Base-by-base conservation (phyloP, 108 stramenopile species). In the Phaeodactylum tricornutum region DNA sequence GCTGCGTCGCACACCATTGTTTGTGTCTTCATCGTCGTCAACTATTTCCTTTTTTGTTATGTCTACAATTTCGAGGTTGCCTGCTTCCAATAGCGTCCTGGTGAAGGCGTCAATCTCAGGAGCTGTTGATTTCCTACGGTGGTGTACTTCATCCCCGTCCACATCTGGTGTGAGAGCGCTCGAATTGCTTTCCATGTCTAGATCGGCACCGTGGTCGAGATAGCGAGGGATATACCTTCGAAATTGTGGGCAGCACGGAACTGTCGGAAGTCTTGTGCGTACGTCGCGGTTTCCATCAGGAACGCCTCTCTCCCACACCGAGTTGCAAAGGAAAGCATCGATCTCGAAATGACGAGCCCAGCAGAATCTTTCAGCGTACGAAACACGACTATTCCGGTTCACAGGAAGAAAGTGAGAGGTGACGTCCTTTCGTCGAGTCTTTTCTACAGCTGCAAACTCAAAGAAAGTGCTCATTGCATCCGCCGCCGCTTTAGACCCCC, bases 381-480 rank as follows among this genome's bases (percentile, higher is more conserved):
- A 69, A 41, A 55, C 46, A 41, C 72, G 49, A 20, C 77, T 81
- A 57, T 69, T 69, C 26, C 88, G 71, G 34, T 77, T 61, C 28
- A 48, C 55, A 21, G 79, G 66, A 17, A 85, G 60, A 60, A 81
- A 85, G 8, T 45, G 62, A 31, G 31, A 61, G 27, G 66, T 62
- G 27, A 87, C 59, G 37, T 84, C 74, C 20, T 44, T 41, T 46
- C 72, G 50, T 43, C 85, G 71, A 2, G 74, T 57, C 46, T 75
- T 74, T 38, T 86, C 72, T 11, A 70, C 56, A 15, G 78, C 76
- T 24, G 78, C 71, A 25, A 79, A 68, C 54, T 91, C 89, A 41
- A 76, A 76, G 37, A 81, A 91, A n/a, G 68, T 75, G 25, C 74
- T 66, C 73, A 91, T 82, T 8, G 82, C 74, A 75, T 91, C 89